Percentiles rank a stretch among this genome's conserved stretches.
phyloP scores from a whole-genome alignment of 2,329 filamentous ascomycete genomes.

The Colletotrichum zoysiae region DNA sequence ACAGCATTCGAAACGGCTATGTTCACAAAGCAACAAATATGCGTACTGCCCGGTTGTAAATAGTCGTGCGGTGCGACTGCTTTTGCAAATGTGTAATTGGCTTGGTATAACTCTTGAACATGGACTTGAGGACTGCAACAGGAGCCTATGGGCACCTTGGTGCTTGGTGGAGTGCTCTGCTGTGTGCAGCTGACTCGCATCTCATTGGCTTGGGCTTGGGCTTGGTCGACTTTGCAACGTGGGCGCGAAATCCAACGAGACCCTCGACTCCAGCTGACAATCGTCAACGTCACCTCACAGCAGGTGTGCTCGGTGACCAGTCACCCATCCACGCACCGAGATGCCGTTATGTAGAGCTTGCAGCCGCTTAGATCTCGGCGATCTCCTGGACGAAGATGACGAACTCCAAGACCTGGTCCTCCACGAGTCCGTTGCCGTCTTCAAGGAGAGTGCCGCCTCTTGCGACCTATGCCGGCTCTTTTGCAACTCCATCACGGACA shows the following conservation, averaged over 20 bases:
- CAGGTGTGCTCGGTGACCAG: background rate
- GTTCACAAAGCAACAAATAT: background rate
- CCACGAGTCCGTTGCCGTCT: background rate
- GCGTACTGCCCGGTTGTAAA: background rate
- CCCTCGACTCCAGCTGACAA: background rate
- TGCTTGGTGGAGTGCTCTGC: background rate
- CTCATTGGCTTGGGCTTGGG: background rate
- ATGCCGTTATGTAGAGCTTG: background rate
- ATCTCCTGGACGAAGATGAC: constrained; percentile 1
- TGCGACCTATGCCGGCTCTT: constrained; percentile 7
- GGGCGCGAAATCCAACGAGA: background rate
- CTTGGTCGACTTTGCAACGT: background rate
- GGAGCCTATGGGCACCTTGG: too few species aligned
- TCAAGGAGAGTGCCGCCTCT: background rate
- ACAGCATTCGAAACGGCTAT: too few species aligned
- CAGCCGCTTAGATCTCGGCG: background rate
- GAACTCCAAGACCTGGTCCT: constrained; percentile 1
- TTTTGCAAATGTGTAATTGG: background rate
- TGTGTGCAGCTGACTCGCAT: background rate
- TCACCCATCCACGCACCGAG: background rate
- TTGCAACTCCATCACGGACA: background rate
- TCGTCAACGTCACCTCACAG: background rate
- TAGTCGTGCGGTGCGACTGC: too few species aligned
- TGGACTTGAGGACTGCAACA: background rate
- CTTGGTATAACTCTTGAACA: background rate